Evolutionary conservation across 805 yeast species (phyloP).

Genomic region (Candida chauliodis): DNA sequence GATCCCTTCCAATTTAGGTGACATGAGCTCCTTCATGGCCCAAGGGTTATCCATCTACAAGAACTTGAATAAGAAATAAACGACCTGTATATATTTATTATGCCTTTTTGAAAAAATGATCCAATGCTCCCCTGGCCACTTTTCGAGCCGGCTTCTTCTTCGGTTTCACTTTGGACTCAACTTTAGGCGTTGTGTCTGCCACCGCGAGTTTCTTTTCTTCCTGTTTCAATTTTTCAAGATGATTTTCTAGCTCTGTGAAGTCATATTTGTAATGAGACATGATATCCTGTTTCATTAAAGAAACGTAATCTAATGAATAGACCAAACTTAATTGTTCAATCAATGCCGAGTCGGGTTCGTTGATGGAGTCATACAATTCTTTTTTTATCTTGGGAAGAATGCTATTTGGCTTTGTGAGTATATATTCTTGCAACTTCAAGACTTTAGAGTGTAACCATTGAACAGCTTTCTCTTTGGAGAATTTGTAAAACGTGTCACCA

Average conservation of each 20-base stretch:
- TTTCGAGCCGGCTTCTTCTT: slow-evolving; percentile 19
- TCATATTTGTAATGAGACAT: slow-evolving; percentile 15
- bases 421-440: slow-evolving; percentile 16
- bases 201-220: slow-evolving; percentile 21
- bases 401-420: slow-evolving; percentile 12
- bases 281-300: slow-evolving; percentile 21
- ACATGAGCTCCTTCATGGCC: slow-evolving; percentile 70
- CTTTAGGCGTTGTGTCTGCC: slow-evolving; percentile 23
- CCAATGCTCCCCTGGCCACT: slow-evolving; percentile 65
- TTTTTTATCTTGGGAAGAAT: slow-evolving; percentile 17
- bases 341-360: slow-evolving; percentile 6
- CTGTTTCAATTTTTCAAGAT: slow-evolving; percentile 14
- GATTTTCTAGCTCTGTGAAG: slow-evolving; percentile 18
- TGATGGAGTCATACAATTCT: slow-evolving; percentile 16
- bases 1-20: slow-evolving; percentile 72
- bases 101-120: slow-evolving; percentile 51
- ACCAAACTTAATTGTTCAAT: slow-evolving; percentile 24
- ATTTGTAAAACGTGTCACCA: slow-evolving; percentile 36
- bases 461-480: slow-evolving; percentile 36
- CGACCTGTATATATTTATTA: not conserved
- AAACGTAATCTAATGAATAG: slow-evolving; percentile 44
- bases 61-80: slow-evolving; percentile 31
- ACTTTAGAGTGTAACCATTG: slow-evolving; percentile 38
- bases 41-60: slow-evolving; percentile 73
- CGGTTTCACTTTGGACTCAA: slow-evolving; percentile 21